phyloP scores from a whole-genome alignment of 768 basidiomycete genomes.

The Termitomyces sp. region DNA sequence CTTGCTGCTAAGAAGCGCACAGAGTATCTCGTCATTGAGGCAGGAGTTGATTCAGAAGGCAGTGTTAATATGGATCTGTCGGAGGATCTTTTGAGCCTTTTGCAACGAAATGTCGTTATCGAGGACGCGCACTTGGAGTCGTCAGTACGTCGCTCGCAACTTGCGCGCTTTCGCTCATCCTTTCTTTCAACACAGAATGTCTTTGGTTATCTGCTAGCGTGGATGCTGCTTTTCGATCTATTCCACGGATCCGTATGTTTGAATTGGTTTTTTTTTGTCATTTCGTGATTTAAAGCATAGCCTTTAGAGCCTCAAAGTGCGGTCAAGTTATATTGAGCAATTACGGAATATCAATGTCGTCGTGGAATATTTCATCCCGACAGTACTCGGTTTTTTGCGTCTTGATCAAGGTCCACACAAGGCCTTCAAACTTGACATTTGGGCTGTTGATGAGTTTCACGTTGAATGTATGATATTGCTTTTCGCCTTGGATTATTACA shows the following conservation, averaged over 20 bases:
- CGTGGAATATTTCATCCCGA: conserved; percentile 62
- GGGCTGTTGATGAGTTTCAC: conserved; percentile 83
- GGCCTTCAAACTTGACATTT: conserved; percentile 77
- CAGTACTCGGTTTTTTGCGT: conserved; percentile 60
- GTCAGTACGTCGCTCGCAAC: conserved; percentile 23
- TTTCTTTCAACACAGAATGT: conserved; percentile 29
- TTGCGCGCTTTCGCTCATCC: not conserved
- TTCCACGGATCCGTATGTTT: conserved; percentile 76
- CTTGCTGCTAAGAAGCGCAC: conserved; percentile 72
- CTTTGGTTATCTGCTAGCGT: conserved; percentile 73
- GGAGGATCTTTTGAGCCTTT: conserved; percentile 56
- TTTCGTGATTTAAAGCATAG: no score
- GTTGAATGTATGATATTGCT: conserved; percentile 53
- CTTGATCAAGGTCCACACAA: conserved; percentile 63
- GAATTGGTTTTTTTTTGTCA: not conserved
- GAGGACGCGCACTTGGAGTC: conserved; percentile 32
- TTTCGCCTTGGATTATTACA: not conserved
- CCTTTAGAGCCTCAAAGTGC: conserved; percentile 84
- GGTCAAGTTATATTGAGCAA: conserved; percentile 83
- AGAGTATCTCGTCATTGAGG: conserved; percentile 82
- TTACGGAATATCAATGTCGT: conserved; percentile 71
- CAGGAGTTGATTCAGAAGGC: conserved; percentile 71
- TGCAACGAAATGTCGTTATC: conserved; percentile 44
- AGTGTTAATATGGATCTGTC: conserved; percentile 56
- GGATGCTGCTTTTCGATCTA: conserved; percentile 87